These are phyloP conservation scores for Chlamydomonas urium DNA, from an alignment of 139 green algal genomes.

Conservation along the genomic window DNA sequence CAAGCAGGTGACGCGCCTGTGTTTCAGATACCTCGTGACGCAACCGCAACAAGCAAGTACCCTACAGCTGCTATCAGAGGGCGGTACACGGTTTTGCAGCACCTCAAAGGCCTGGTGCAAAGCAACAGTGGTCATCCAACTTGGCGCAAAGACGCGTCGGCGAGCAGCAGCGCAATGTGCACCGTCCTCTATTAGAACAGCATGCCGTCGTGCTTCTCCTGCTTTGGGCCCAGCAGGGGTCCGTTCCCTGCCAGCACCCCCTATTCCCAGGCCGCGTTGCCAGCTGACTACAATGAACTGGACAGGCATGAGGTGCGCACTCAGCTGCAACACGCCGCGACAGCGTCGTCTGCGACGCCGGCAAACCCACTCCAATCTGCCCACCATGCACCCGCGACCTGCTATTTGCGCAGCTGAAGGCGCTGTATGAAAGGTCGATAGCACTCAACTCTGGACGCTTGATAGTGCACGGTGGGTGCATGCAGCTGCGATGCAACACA, in stretches of 20 bases:
- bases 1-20: too few species aligned
- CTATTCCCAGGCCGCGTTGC: neutral
- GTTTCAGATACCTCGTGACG: too few species aligned
- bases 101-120: too few species aligned
- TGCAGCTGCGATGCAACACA: neutral
- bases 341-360: neutral
- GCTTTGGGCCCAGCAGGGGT: neutral
- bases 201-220: neutral
- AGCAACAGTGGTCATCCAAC: too few species aligned
- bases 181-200: neutral
- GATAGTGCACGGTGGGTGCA: slow-evolving; percentile 47
- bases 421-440: slow-evolving; percentile 44
- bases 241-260: neutral
- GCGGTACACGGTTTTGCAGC: too few species aligned
- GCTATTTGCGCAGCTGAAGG: slow-evolving; percentile 42
- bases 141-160: too few species aligned
- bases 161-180: too few species aligned
- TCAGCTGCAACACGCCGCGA: neutral
- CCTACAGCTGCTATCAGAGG: too few species aligned
- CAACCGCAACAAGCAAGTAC: too few species aligned
- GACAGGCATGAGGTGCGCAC: neutral
- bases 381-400: neutral
- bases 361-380: neutral
- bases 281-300: neutral
- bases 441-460: slow-evolving; percentile 49